Conservation (phyloP, 2,329 filamentous ascomycete genomes). For the Fusarium sp. region DNA sequence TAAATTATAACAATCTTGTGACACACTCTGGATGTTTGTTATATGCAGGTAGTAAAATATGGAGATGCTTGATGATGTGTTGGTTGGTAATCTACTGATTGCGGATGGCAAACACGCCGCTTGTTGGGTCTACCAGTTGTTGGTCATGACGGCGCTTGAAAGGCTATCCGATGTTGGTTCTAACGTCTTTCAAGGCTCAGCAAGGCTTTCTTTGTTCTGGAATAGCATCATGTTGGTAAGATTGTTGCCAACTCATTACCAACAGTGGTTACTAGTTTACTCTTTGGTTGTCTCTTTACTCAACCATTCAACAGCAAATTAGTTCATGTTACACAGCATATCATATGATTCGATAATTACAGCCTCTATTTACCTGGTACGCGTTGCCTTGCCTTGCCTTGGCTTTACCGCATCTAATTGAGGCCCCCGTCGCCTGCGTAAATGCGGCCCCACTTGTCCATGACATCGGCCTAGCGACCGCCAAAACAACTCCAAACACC, state of each 20-base stretch:
- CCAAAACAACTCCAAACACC: constrained; percentile 29
- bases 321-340: neutral
- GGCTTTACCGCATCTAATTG: neutral
- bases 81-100: neutral
- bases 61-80: constrained; percentile 1
- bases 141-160: constrained; percentile 18
- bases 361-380: neutral
- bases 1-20: neutral
- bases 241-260: neutral
- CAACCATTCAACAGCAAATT: neutral
- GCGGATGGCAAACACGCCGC: neutral
- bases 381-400: neutral
- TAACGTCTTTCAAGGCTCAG: neutral
- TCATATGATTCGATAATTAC: constrained; percentile 1
- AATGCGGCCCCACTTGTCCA: constrained; percentile 35
- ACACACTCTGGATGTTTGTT: neutral
- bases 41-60: neutral
- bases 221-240: neutral
- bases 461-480: constrained; percentile 26
- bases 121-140: constrained; percentile 9
- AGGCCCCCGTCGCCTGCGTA: constrained; percentile 7
- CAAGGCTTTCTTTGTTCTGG: constrained; percentile 7
- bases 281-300: neutral
- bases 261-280: too few species aligned
- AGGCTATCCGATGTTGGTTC: neutral